phyloP scores from a whole-genome alignment of 352 stramenopile species.

The Phytophthora agathidicida region DNA sequence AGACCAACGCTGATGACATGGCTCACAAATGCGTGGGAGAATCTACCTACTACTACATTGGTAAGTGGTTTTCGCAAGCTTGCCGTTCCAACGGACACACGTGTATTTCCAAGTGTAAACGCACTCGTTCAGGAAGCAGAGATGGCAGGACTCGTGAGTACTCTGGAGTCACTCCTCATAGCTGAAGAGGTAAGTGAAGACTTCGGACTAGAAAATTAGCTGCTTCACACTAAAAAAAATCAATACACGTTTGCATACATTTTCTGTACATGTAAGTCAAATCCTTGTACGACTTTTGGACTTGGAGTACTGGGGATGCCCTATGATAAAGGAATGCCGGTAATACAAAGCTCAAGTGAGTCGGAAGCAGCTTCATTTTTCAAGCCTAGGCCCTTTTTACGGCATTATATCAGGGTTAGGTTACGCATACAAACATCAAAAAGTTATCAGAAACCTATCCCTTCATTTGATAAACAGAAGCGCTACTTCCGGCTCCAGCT shows the following conservation, averaged over 20 bases:
- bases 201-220: neutral
- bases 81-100: neutral
- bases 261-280: neutral
- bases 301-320: too few relatives aligned
- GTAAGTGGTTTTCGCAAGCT: slow-evolving; percentile 1
- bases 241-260: neutral
- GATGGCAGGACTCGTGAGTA: neutral
- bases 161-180: neutral
- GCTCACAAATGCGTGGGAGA: too few relatives aligned
- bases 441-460: too few relatives aligned
- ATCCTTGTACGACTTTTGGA: neutral
- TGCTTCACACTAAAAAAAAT: neutral
- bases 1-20: too few relatives aligned
- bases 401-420: neutral
- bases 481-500: slow-evolving; percentile 18
- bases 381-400: too few relatives aligned
- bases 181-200: neutral
- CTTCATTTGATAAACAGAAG: slow-evolving; percentile 8
- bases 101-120: too few relatives aligned
- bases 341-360: neutral
- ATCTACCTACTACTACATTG: neutral
- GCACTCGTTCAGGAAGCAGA: neutral
- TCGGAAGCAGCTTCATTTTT: slow-evolving; percentile 5
- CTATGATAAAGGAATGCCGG: too few relatives aligned
- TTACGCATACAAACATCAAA: neutral